These are phyloP conservation scores for Lepiota brunneoincarnata DNA, from an alignment of 768 basidiomycete genomes.

Conservation along the genomic window DNA sequence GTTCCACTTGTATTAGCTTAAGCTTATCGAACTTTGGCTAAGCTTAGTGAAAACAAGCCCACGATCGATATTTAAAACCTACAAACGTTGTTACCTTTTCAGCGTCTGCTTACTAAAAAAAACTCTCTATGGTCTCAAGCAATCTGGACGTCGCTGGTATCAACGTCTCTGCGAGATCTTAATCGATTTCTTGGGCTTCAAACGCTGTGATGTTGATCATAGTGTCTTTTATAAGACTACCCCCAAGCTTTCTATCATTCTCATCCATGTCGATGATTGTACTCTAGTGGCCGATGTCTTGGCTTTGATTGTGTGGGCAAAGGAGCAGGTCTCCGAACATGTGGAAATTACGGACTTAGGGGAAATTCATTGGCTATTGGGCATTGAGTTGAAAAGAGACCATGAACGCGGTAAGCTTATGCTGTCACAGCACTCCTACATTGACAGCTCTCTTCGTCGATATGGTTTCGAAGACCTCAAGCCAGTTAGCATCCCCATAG, in stretches of 20 bases:
- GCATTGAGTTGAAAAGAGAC: neutral
- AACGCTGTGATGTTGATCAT: slow-evolving; percentile 19
- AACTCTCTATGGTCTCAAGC: no score
- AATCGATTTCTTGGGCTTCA: slow-evolving; percentile 16
- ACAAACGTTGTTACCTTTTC: no score
- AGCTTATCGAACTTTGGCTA: no score
- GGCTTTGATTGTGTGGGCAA: no score
- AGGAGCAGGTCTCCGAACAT: slow-evolving; percentile 4
- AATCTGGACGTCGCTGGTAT: slow-evolving; percentile 26
- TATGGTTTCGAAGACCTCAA: slow-evolving; percentile 22
- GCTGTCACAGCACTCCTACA: slow-evolving; percentile 26
- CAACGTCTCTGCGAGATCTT: slow-evolving; percentile 8
- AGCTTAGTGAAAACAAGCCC: no score
- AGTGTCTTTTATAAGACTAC: slow-evolving; percentile 12
- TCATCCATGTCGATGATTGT: slow-evolving; percentile 31
- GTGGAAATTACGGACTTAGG: neutral
- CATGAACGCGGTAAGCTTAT: neutral
- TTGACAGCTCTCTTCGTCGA: slow-evolving; percentile 24
- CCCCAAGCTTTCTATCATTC: slow-evolving; percentile 17
- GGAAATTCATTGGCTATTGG: no score
- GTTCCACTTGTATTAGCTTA: no score
- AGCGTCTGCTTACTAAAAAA: no score
- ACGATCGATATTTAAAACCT: no score
- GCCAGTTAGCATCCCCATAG: slow-evolving; percentile 22
- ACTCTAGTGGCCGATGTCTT: no score